These are phyloP conservation scores for Graphilbum fragrans DNA, from an alignment of 2,329 filamentous ascomycete genomes.

Conservation along the genomic window DNA sequence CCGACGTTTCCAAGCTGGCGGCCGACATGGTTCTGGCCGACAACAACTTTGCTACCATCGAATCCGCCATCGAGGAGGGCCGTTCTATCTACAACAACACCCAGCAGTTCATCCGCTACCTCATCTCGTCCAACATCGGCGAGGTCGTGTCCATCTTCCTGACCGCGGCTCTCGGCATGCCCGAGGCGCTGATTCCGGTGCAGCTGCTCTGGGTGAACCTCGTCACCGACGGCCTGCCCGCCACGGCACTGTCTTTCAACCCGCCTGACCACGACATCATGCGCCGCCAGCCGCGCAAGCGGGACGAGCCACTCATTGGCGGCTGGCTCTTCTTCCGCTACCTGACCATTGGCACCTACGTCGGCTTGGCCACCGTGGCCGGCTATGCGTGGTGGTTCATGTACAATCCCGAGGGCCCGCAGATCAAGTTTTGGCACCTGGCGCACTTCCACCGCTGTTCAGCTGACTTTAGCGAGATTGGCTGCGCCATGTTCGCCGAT, in stretches of 20 bases:
- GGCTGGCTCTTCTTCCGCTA: slow-evolving; percentile 98
- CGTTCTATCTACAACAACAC: slow-evolving; percentile 99
- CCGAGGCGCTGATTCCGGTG: slow-evolving; percentile 90
- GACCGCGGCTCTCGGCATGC: slow-evolving; percentile 92
- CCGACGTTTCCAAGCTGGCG: slow-evolving; percentile 90
- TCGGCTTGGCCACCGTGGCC: slow-evolving; percentile 86
- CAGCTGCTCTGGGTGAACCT: slow-evolving; percentile 98
- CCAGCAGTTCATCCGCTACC: slow-evolving; percentile 97
- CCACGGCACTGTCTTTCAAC: slow-evolving; percentile 95
- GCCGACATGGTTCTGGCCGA: slow-evolving; percentile 98
- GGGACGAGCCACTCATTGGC: slow-evolving; percentile 82
- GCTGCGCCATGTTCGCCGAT: slow-evolving; percentile 83
- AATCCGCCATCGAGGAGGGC: slow-evolving; percentile 90
- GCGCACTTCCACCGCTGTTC: slow-evolving; percentile 91
- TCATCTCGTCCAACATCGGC: slow-evolving; percentile 98
- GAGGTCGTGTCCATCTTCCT: slow-evolving; percentile 99
- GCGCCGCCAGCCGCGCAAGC: slow-evolving; percentile 80
- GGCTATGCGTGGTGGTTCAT: slow-evolving; percentile 99
- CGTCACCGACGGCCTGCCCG: slow-evolving; percentile 92
- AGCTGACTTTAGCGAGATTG: slow-evolving; percentile 73
- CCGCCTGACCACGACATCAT: slow-evolving; percentile 98
- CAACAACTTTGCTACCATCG: slow-evolving; percentile 98
- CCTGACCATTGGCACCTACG: slow-evolving; percentile 89
- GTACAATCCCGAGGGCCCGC: slow-evolving; percentile 80
- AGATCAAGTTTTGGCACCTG: slow-evolving; percentile 83